Evolutionary conservation across 2,329 filamentous ascomycete genomes (phyloP).

Genomic region (Penicillium crustosum): DNA sequence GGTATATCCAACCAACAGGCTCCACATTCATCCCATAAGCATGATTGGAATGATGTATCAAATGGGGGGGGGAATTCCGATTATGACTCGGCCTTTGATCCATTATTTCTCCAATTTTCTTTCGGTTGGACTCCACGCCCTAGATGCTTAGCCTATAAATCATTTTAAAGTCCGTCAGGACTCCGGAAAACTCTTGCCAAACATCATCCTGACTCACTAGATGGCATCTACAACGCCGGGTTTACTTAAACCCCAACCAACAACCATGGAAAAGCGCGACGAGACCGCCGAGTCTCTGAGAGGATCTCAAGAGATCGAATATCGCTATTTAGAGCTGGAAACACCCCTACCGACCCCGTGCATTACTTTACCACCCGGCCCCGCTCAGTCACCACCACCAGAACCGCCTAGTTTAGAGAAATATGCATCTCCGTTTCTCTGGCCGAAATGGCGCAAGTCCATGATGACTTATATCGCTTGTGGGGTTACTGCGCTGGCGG

Average conservation of each 20-base stretch:
- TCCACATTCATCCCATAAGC: too few species aligned
- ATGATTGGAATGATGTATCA: not conserved
- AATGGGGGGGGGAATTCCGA: not conserved
- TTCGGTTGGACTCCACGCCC: not conserved
- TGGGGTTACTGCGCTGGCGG: conserved; percentile 71
- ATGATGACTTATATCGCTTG: conserved; percentile 73
- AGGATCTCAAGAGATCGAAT: conserved; percentile 46
- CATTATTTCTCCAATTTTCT: conserved; percentile 1
- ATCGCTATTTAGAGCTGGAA: conserved; percentile 63
- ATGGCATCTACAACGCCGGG: not conserved
- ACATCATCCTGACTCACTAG: not conserved
- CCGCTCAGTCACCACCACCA: conserved; percentile 48
- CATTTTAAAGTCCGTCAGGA: not conserved
- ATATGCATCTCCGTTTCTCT: conserved; percentile 70
- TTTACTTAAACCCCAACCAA: conserved; percentile 3
- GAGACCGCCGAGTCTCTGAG: conserved; percentile 15
- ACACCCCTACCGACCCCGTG: conserved; percentile 54
- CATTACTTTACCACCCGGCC: conserved; percentile 32
- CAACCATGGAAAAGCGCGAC: conserved; percentile 17
- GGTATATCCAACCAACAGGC: not conserved
- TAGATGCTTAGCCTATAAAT: conserved; percentile 3
- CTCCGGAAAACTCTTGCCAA: not conserved
- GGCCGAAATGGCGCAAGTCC: conserved; percentile 68
- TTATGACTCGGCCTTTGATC: not conserved
- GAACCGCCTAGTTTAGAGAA: conserved; percentile 63